Evolutionary conservation across 129 eudicot genomes (phyloP), one percentile per base, ranked within the genome.

Genomic region (Tagetes patula): DNA sequence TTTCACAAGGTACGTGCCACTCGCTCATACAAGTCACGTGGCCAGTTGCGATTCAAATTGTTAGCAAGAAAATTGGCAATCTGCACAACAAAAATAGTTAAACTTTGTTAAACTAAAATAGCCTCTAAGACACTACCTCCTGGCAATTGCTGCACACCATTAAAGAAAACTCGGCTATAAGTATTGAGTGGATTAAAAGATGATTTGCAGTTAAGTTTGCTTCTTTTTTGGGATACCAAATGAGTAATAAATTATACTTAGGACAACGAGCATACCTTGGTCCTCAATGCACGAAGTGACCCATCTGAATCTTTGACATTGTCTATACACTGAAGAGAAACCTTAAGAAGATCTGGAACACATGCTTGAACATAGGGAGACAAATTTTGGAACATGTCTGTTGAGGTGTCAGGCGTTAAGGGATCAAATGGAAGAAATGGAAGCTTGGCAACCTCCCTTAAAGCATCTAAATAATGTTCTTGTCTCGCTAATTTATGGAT

Each of bases 381-480:
- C 52, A 86, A 74, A 71, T 71, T 86, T 47, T 94, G 83, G 78
- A 86, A 86, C 59, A 76, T 65, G 49, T 94, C 96, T 42, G 81
- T 36, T 47, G 90, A 67, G 2, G 77, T 65, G 76, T 90, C 96
- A 38, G 90, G 85, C n/a, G 98, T 52, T 4, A 85, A 85, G n/a
- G 98, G 98, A 82, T 94, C 96, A 11, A 94, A 80, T 40, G 98
- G 98, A 68, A 94, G 98, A 77, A 94, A 94, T 1, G 96, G 88
- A 72, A 94, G 98, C 84, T 76, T 88, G 12, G 97, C 88, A 11
- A 90, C 86, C 81, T 90, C 96, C 83, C 92, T 82, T 60, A 90
- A 49, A 59, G 96, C 98, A 83, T 94, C 98, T 67, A 94, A 36
- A 72, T 87, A 77, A 50, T 77, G 82, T 31, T 87, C 93, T 58